Percentiles rank a stretch among this genome's conserved stretches.
Conservation (phyloP, 331 rosid genomes). For the Rhamnella rubrinervis region DNA sequence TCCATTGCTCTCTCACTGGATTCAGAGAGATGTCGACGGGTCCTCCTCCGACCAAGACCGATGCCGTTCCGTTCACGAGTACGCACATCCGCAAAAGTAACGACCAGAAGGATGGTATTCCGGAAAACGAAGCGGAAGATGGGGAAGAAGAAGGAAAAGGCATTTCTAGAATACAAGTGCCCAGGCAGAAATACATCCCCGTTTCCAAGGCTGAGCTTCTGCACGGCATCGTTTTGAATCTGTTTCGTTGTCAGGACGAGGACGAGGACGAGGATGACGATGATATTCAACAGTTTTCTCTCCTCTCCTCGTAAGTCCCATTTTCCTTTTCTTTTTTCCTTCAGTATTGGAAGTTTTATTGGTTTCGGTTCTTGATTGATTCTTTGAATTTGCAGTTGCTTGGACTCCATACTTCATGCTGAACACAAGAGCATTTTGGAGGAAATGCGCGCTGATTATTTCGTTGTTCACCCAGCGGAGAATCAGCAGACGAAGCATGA, state of each 20-base stretch:
- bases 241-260: constrained; percentile 31
- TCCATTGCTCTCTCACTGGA: constrained; percentile 31
- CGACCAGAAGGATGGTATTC: background rate
- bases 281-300: constrained; percentile 48
- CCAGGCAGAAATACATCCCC: constrained; percentile 77
- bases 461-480: constrained; percentile 17
- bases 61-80: background rate
- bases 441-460: constrained; percentile 90
- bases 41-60: constrained; percentile 28
- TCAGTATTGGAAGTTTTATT: background rate
- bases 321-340: background rate
- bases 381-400: constrained; percentile 54
- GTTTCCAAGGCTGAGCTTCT: constrained; percentile 71
- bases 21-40: constrained; percentile 43
- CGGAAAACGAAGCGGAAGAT: background rate
- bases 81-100: background rate
- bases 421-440: constrained; percentile 78
- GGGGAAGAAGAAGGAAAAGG: constrained; percentile 31
- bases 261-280: constrained; percentile 26
- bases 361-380: background rate
- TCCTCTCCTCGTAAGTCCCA: constrained; percentile 57
- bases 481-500: constrained; percentile 7
- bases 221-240: constrained; percentile 52
- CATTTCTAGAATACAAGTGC: constrained; percentile 70
- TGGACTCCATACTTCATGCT: constrained; percentile 90